Evolutionary conservation across 306 rosid genomes (phyloP).

Genomic region (Macrotyloma uniflorum): DNA sequence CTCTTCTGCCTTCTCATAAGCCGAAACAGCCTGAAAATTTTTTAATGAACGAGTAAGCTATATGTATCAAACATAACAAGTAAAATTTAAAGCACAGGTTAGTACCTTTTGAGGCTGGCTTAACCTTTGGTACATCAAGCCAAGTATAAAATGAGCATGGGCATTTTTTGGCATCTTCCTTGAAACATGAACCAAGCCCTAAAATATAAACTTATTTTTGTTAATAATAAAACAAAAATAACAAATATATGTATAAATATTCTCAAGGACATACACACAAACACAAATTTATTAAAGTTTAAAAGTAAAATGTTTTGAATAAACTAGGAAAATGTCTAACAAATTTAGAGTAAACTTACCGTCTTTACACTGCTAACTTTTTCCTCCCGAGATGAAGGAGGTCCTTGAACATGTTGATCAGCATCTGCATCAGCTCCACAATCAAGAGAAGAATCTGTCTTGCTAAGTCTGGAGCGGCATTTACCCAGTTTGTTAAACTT

Average conservation of each 20-base stretch:
- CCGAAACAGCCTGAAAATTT: slow-evolving; percentile 64
- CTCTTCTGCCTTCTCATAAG: slow-evolving; percentile 91
- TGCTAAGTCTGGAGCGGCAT: slow-evolving; percentile 73
- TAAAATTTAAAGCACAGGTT: slow-evolving; percentile 28
- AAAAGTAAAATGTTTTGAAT: slow-evolving; percentile 18
- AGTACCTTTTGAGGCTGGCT: slow-evolving; percentile 85
- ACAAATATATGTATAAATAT: too few relatives aligned
- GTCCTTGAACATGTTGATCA: slow-evolving; percentile 79
- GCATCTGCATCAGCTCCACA: slow-evolving; percentile 80
- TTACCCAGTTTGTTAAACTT: slow-evolving; percentile 65
- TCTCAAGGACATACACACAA: too few relatives aligned
- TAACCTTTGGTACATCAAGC: slow-evolving; percentile 94
- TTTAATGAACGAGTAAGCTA: slow-evolving; percentile 20
- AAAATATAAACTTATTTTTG: slow-evolving; percentile 40
- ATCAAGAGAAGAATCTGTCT: slow-evolving; percentile 74
- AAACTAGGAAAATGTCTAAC: not conserved
- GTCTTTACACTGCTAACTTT: slow-evolving; percentile 98
- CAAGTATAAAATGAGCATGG: slow-evolving; percentile 95
- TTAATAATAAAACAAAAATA: slow-evolving; percentile 11
- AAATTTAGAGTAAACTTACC: slow-evolving; percentile 54
- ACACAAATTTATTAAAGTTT: not conserved
- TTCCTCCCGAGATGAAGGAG: slow-evolving; percentile 87
- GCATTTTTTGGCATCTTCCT: slow-evolving; percentile 98
- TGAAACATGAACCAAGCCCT: slow-evolving; percentile 98
- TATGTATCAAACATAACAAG: slow-evolving; percentile 11